Percentiles rank a stretch among this genome's conserved stretches.
Conservation (phyloP, 78 protist species). For the Dictyostelium intermedium region DNA sequence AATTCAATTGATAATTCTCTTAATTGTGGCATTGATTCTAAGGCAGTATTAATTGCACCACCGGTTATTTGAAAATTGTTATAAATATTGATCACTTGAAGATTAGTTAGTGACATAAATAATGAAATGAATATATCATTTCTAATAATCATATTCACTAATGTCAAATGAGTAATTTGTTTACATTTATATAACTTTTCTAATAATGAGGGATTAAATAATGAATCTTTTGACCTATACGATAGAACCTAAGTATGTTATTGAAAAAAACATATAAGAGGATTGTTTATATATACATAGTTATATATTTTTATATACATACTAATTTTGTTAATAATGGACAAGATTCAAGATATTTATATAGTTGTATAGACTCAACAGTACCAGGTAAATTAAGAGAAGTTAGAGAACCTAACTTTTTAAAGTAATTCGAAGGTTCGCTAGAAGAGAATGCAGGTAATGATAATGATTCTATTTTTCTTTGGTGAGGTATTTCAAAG, state of each 20-base stretch:
- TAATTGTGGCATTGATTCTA: conserved; percentile 6
- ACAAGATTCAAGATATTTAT: conserved; percentile 2
- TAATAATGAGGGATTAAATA: neutral
- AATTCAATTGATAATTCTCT: neutral
- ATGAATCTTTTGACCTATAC: neutral
- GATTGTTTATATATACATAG: no score
- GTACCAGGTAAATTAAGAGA: conserved; percentile 17
- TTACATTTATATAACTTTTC: neutral
- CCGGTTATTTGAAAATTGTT: neutral
- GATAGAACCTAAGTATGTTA: neutral
- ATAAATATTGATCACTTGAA: neutral
- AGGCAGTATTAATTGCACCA: neutral
- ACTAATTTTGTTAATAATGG: neutral
- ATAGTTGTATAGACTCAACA: neutral
- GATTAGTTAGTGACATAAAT: neutral
- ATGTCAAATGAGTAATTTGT: neutral
- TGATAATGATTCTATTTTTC: neutral
- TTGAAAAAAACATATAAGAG: no score
- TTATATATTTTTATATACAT: neutral
- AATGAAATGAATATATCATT: neutral
- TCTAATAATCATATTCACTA: neutral
- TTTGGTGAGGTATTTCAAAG: neutral
- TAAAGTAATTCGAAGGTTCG: neutral
- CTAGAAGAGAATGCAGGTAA: neutral
- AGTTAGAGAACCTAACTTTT: conserved; percentile 4